phyloP scores from a whole-genome alignment of 192 early-diverging fungal genomes.

The Umbelopsis sp. region DNA sequence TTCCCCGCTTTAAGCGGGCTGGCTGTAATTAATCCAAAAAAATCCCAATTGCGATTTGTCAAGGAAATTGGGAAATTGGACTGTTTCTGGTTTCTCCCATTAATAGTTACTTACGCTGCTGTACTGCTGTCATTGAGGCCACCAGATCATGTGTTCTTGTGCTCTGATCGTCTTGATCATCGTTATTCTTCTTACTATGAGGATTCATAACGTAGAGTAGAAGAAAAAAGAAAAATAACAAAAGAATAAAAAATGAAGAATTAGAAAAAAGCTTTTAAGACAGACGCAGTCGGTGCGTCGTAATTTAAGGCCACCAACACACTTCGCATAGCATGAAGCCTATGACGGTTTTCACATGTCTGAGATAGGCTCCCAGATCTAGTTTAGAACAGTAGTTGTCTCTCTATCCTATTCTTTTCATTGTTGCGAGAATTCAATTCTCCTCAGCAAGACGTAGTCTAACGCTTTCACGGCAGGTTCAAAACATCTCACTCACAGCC shows the following conservation, averaged over 20 bases:
- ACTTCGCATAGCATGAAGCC: not conserved
- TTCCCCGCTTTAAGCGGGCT: not conserved
- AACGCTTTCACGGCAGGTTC: too few species aligned
- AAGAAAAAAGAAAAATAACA: not conserved
- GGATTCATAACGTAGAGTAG: not conserved
- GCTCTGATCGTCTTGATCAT: not conserved
- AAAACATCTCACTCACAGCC: too few species aligned
- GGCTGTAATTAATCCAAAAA: constrained; percentile 5
- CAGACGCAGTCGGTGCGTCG: not conserved
- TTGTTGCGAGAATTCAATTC: too few species aligned
- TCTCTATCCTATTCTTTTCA: too few species aligned
- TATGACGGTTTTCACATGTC: not conserved
- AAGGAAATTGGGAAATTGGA: not conserved
- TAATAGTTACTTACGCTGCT: constrained; percentile 1
- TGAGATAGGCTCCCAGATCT: not conserved
- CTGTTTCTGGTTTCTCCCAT: not conserved
- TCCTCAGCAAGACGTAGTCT: not conserved
- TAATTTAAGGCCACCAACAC: not conserved
- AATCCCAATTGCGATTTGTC: constrained; percentile 9
- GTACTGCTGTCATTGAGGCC: constrained; percentile 8
- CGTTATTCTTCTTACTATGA: not conserved
- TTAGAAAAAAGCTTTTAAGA: not conserved
- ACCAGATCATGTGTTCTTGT: not conserved
- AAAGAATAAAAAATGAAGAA: not conserved
- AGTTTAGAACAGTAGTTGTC: too few species aligned